Percentiles rank a stretch among this genome's conserved stretches.
phyloP scores from a whole-genome alignment of 176 grass and related monocot species.

The Phragmites australis region DNA sequence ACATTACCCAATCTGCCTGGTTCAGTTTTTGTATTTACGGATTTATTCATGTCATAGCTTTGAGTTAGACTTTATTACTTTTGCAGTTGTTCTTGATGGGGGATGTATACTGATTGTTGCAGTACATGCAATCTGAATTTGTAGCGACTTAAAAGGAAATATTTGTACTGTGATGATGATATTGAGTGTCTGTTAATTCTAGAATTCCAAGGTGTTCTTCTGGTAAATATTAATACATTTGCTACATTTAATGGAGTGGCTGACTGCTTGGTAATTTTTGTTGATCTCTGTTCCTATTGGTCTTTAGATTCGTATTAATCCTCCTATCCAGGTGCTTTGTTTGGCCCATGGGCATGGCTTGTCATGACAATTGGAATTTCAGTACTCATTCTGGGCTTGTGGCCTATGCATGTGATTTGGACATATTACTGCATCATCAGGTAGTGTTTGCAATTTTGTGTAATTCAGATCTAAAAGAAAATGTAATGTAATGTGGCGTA shows the following conservation, averaged over 20 bases:
- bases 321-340: conserved; percentile 54
- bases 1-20: background rate
- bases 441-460: conserved; percentile 45
- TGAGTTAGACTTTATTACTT: conserved; percentile 4
- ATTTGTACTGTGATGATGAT: too few species aligned
- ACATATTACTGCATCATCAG: conserved; percentile 91
- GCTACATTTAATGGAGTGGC: background rate
- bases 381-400: conserved; percentile 68
- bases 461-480: conserved; percentile 22
- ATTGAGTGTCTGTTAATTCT: background rate
- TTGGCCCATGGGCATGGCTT: conserved; percentile 75
- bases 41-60: background rate
- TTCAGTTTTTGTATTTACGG: conserved; percentile 11
- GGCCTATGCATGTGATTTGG: conserved; percentile 85
- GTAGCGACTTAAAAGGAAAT: conserved; percentile 8
- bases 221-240: conserved; percentile 1
- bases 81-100: background rate
- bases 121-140: conserved; percentile 1
- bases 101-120: background rate
- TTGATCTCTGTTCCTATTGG: background rate
- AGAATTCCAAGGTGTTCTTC: background rate
- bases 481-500: conserved; percentile 10
- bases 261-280: background rate
- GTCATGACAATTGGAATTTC: conserved; percentile 79
- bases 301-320: conserved; percentile 10